These are phyloP conservation scores for Nepenthes alata DNA, from an alignment of 179 eudicot species.

Conservation along the genomic window DNA sequence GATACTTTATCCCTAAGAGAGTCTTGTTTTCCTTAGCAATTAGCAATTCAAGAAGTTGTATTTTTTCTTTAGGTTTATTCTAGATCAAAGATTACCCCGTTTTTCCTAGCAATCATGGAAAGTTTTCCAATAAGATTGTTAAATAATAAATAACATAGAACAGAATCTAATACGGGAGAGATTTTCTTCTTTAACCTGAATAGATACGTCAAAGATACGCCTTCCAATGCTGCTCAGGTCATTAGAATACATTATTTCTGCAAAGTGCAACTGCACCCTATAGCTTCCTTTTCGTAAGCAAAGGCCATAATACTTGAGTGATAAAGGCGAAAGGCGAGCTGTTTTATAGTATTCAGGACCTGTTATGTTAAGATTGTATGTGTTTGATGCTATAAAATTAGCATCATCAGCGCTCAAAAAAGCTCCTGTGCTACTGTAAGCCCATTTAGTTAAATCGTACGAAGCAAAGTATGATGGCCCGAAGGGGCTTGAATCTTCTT, in stretches of 20 bases:
- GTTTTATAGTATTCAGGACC: constrained; percentile 40
- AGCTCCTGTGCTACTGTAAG: constrained; percentile 61
- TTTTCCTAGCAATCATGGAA: too few relatives aligned
- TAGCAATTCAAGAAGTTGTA: too few relatives aligned
- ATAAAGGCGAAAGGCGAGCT: constrained; percentile 66
- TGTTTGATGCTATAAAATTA: constrained; percentile 21
- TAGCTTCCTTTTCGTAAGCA: constrained; percentile 63
- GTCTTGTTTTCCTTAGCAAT: too few relatives aligned
- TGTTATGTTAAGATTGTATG: constrained; percentile 23
- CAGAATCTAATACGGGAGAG: too few relatives aligned
- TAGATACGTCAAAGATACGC: constrained; percentile 63
- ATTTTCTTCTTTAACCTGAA: too few relatives aligned
- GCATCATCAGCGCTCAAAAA: constrained; percentile 22
- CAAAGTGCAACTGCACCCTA: constrained; percentile 71
- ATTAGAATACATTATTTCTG: constrained; percentile 52
- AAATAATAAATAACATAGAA: too few relatives aligned
- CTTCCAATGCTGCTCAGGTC: constrained; percentile 53
- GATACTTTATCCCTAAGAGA: too few relatives aligned
- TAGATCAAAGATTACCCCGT: too few relatives aligned
- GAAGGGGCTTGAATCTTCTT: constrained; percentile 27
- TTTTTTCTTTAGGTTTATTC: too few relatives aligned
- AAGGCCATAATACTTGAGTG: constrained; percentile 69
- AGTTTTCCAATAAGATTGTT: too few relatives aligned
- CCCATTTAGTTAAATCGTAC: constrained; percentile 40
- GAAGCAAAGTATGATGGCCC: constrained; percentile 46